A percentile compares a stretch with the other conserved stretches of the same genome.
Conservation (phyloP, 768 basidiomycete genomes). For the Coprinopsis cinerea region DNA sequence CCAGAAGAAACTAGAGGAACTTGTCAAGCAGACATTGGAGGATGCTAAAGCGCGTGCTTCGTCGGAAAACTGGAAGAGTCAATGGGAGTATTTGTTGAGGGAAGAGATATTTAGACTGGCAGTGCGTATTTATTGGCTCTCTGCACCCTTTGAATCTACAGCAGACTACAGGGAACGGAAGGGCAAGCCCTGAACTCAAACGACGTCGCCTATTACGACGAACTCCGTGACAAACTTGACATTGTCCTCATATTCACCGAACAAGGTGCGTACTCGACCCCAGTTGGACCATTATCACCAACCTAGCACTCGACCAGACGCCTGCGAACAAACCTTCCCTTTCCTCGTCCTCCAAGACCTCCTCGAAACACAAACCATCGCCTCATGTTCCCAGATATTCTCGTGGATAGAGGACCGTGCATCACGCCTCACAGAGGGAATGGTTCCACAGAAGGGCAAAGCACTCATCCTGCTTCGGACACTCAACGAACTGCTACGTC, state of each 20-base stretch:
- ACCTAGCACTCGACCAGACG: constrained; percentile 42
- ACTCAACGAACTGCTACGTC: constrained; percentile 80
- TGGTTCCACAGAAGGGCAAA: constrained; percentile 85
- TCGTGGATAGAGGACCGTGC: constrained; percentile 80
- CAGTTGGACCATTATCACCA: neutral
- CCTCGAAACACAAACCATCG: constrained; percentile 79
- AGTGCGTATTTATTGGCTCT: constrained; percentile 35
- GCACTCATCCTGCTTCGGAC: constrained; percentile 80
- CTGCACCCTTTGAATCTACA: neutral
- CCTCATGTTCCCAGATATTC: constrained; percentile 82
- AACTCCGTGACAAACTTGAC: constrained; percentile 60
- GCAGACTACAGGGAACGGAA: constrained; percentile 49
- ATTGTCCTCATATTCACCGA: constrained; percentile 73
- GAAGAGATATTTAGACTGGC: constrained; percentile 68
- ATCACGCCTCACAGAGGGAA: constrained; percentile 61
- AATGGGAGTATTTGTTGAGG: constrained; percentile 72
- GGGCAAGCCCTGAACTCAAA: constrained; percentile 54
- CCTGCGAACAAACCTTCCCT: constrained; percentile 71
- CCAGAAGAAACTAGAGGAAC: constrained; percentile 40
- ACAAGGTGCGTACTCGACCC: constrained; percentile 43
- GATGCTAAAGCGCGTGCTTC: constrained; percentile 37
- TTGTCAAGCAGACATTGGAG: constrained; percentile 40
- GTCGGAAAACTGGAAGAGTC: constrained; percentile 57
- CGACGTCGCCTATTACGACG: constrained; percentile 52
- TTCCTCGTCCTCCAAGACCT: constrained; percentile 74